Conservation (phyloP, 1,139 yeast species). For the Zygosaccharomyces pseudobailii region DNA sequence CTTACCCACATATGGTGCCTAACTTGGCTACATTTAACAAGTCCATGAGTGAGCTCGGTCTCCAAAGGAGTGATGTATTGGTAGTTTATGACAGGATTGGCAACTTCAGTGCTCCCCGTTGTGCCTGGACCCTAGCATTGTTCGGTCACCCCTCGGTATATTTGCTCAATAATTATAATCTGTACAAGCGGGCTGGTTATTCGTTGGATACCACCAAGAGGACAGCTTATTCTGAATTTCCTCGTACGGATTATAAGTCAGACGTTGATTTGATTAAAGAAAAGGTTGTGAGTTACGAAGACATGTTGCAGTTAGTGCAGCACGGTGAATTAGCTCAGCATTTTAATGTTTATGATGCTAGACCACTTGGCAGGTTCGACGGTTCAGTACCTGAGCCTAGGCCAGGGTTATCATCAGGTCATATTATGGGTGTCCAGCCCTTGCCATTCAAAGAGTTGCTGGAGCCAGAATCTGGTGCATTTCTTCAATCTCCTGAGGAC, state of each 20-base stretch:
- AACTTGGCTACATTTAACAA: slow-evolving; percentile 47
- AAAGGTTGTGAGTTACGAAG: slow-evolving; percentile 50
- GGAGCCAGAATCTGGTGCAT: slow-evolving; percentile 43
- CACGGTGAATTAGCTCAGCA: slow-evolving; percentile 43
- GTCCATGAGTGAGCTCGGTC: slow-evolving; percentile 45
- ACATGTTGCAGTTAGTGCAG: slow-evolving; percentile 46
- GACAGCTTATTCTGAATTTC: slow-evolving; percentile 36
- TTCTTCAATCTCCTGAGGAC: slow-evolving; percentile 26
- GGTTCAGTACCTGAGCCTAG: slow-evolving; percentile 86
- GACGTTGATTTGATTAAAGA: slow-evolving; percentile 59
- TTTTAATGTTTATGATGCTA: slow-evolving; percentile 70
- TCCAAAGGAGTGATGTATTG: slow-evolving; percentile 47
- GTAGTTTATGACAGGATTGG: slow-evolving; percentile 87
- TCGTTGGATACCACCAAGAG: slow-evolving; percentile 35
- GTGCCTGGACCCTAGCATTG: slow-evolving; percentile 79
- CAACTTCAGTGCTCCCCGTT: slow-evolving; percentile 82
- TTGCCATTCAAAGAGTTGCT: slow-evolving; percentile 68
- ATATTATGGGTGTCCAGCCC: slow-evolving; percentile 75
- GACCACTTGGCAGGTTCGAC: slow-evolving; percentile 69
- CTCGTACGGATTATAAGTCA: slow-evolving; percentile 38
- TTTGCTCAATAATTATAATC: slow-evolving; percentile 63
- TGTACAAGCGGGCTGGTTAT: slow-evolving; percentile 42
- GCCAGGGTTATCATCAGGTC: slow-evolving; percentile 83
- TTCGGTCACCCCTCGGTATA: slow-evolving; percentile 69
- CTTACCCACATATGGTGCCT: slow-evolving; percentile 91